phyloP scores from a whole-genome alignment of 495 filamentous ascomycete genomes.

The Penicillium steckii region DNA sequence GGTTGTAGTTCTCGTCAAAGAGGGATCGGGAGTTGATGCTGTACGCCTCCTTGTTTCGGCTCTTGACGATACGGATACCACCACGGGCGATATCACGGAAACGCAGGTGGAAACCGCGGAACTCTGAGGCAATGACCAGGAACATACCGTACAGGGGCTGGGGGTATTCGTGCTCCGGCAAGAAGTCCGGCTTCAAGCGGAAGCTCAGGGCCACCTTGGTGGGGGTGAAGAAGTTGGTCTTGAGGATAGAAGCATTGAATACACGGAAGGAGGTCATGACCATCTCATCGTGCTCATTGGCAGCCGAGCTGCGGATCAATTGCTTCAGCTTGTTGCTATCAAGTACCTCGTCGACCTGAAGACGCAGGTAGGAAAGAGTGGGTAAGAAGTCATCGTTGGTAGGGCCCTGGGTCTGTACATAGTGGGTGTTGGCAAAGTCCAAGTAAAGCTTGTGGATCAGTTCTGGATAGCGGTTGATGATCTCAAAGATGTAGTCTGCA shows the following conservation, averaged over 20 bases:
- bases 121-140: conserved; percentile 93
- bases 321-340: conserved; percentile 75
- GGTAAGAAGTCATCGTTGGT: conserved; percentile 74
- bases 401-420: conserved; percentile 74
- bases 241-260: conserved; percentile 87
- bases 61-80: conserved; percentile 98
- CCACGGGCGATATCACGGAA: conserved; percentile 97
- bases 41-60: conserved; percentile 89
- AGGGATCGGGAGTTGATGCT: conserved; percentile 92
- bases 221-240: conserved; percentile 99
- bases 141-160: conserved; percentile 97
- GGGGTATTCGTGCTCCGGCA: conserved; percentile 89
- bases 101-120: conserved; percentile 93
- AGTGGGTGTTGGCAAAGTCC: conserved; percentile 87
- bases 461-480: conserved; percentile 88
- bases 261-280: conserved; percentile 96
- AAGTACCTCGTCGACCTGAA: conserved; percentile 74
- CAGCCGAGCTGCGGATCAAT: conserved; percentile 74
- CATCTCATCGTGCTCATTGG: conserved; percentile 96
- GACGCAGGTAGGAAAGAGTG: conserved; percentile 72
- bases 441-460: conserved; percentile 87
- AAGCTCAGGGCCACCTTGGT: conserved; percentile 98
- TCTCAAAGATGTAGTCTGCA: conserved; percentile 94
- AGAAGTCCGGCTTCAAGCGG: conserved; percentile 84
- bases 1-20: conserved; percentile 98